phyloP scores from a whole-genome alignment of 1,284 basidiomycete genomes.

The Neonothopanus nambi region DNA sequence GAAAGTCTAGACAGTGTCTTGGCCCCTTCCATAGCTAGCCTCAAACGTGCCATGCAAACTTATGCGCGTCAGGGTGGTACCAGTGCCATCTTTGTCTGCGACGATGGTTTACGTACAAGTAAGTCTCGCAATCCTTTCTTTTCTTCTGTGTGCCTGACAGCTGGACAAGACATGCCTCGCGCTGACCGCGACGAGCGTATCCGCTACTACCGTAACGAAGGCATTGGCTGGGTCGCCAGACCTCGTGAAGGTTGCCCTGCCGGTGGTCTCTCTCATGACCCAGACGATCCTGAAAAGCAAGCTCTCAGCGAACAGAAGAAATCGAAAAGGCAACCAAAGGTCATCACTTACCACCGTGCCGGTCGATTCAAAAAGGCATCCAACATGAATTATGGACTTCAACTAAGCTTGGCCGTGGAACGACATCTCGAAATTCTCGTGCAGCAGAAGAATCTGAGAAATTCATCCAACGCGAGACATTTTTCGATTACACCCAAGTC shows the following conservation, averaged over 20 bases:
- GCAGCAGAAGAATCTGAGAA: not conserved
- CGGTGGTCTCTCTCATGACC: not conserved
- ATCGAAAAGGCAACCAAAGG: slow-evolving; percentile 4
- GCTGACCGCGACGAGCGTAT: slow-evolving; percentile 69
- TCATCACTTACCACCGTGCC: slow-evolving; percentile 8
- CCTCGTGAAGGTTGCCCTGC: slow-evolving; percentile 36
- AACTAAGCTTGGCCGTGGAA: slow-evolving; percentile 13
- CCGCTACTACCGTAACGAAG: slow-evolving; percentile 77
- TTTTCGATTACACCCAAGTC: not conserved
- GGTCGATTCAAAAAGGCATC: slow-evolving; percentile 18
- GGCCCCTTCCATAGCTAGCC: slow-evolving; percentile 71
- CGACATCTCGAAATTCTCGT: slow-evolving; percentile 10
- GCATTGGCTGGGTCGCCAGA: slow-evolving; percentile 80
- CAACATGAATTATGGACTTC: slow-evolving; percentile 16
- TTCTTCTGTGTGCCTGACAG: too few species aligned
- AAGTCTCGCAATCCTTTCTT: too few species aligned
- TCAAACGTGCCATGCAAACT: slow-evolving; percentile 86
- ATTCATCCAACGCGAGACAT: too few species aligned
- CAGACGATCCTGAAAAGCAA: slow-evolving; percentile 15
- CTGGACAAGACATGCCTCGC: slow-evolving; percentile 45
- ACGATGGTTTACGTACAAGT: slow-evolving; percentile 65
- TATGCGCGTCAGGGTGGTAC: slow-evolving; percentile 79
- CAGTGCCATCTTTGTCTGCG: slow-evolving; percentile 73
- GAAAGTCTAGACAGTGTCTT: slow-evolving; percentile 65
- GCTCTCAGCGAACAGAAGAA: not conserved